Conservation (phyloP, 2,329 filamentous ascomycete species). For the Fusarium sp. region DNA sequence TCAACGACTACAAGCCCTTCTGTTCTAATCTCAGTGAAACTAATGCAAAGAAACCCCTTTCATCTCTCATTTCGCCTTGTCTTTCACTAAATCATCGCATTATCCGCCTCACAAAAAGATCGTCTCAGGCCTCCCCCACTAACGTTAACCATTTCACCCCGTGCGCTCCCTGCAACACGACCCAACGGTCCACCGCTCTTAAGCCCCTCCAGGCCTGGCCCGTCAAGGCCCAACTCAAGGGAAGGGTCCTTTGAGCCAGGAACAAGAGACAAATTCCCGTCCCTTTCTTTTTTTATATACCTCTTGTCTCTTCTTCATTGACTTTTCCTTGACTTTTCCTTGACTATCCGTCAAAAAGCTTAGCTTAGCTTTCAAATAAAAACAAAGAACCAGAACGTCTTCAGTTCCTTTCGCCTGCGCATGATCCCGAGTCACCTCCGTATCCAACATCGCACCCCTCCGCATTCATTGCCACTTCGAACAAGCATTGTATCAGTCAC, state of each 20-base stretch:
- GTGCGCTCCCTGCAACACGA: conserved; percentile 45
- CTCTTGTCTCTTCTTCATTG: conserved; percentile 8
- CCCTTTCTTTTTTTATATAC: conserved; percentile 15
- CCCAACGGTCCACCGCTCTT: conserved; percentile 47
- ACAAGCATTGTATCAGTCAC: conserved; percentile 15
- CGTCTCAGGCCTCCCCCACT: conserved; percentile 38
- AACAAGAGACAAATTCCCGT: conserved; percentile 26
- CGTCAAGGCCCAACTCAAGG: conserved; percentile 40
- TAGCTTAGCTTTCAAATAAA: conserved; percentile 45
- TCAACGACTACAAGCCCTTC: not conserved
- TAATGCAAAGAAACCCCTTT: not conserved
- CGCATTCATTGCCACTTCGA: conserved; percentile 35
- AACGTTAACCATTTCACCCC: conserved; percentile 32
- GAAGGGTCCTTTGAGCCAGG: conserved; percentile 30
- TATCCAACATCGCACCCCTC: conserved; percentile 30
- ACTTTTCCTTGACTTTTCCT: conserved; percentile 15
- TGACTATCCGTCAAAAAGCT: conserved; percentile 33
- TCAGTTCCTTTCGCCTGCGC: conserved; percentile 37
- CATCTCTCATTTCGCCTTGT: not conserved
- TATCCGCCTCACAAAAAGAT: conserved; percentile 4
- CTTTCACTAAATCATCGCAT: not conserved
- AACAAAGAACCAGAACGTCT: conserved; percentile 26
- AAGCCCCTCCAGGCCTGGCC: conserved; percentile 39
- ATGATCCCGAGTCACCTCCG: conserved; percentile 33
- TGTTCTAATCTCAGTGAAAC: not conserved